Conservation (phyloP, 2,329 filamentous ascomycete genomes). For the Aspergillus sp. region DNA sequence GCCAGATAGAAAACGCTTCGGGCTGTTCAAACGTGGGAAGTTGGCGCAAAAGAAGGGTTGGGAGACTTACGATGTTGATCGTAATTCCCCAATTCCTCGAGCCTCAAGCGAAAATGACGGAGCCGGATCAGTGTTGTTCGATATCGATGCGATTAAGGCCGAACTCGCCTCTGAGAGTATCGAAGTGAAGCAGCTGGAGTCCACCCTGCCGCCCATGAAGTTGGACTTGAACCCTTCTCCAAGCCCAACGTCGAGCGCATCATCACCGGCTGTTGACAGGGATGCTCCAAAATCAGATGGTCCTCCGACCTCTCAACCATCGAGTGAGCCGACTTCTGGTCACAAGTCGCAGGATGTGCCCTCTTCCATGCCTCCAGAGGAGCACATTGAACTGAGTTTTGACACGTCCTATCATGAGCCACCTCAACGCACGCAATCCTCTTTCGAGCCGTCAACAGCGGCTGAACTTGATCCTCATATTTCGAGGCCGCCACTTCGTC, state of each 20-base stretch:
- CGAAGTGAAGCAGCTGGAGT: conserved; percentile 77
- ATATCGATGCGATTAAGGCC: conserved; percentile 88
- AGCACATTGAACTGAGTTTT: conserved; percentile 66
- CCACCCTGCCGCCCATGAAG: conserved; percentile 87
- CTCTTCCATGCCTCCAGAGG: conserved; percentile 22
- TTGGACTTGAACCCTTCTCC: conserved; percentile 54
- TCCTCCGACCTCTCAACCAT: conserved; percentile 18
- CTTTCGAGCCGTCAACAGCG: conserved; percentile 13
- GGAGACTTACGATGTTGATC: conserved; percentile 83
- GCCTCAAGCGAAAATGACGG: conserved; percentile 26
- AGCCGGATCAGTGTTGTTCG: conserved; percentile 70
- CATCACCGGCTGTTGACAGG: conserved; percentile 30
- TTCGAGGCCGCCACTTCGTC: conserved; percentile 28
- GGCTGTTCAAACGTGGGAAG: conserved; percentile 78
- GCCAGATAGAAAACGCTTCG: conserved; percentile 68
- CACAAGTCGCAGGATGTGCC: conserved; percentile 11
- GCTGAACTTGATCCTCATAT: conserved; percentile 10
- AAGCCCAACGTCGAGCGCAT: conserved; percentile 15
- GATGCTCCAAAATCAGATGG: conserved; percentile 22
- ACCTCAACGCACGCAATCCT: conserved; percentile 19
- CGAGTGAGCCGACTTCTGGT: conserved; percentile 16
- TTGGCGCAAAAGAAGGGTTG: conserved; percentile 77
- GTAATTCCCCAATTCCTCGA: conserved; percentile 28
- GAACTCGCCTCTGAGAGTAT: conserved; percentile 73
- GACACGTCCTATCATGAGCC: conserved; percentile 60